phyloP scores from a whole-genome alignment of 2,329 filamentous ascomycete species.

The Tolypocladium pustulatum region DNA sequence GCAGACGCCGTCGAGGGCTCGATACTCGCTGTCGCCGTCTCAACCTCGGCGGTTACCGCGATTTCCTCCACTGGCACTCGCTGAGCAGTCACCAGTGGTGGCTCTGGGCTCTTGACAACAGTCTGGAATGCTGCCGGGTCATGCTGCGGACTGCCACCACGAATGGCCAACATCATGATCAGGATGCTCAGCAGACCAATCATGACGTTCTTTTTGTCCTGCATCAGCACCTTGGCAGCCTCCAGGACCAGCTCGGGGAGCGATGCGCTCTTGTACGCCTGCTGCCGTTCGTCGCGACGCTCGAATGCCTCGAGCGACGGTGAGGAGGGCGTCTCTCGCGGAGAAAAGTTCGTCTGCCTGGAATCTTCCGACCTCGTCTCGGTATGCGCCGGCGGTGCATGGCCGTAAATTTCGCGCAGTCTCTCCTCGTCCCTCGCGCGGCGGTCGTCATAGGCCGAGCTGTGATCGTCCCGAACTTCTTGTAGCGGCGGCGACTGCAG shows the following conservation, averaged over 20 bases:
- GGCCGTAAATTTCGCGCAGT: conserved; percentile 43
- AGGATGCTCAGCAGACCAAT: conserved; percentile 44
- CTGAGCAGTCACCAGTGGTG: neutral
- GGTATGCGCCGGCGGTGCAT: conserved; percentile 12
- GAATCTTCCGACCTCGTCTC: conserved; percentile 5
- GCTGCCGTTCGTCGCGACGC: conserved; percentile 17
- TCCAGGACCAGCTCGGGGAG: conserved; percentile 44
- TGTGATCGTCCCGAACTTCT: conserved; percentile 5
- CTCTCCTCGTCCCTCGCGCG: conserved; percentile 37
- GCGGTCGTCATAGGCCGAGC: conserved; percentile 18
- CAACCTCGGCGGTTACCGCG: neutral
- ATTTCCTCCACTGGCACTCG: neutral
- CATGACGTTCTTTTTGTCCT: conserved; percentile 49
- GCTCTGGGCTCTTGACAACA: conserved; percentile 1
- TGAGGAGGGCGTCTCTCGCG: conserved; percentile 8
- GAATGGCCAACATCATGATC: conserved; percentile 39
- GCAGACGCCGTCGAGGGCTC: neutral
- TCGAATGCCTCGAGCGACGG: conserved; percentile 15
- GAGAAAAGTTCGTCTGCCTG: conserved; percentile 4
- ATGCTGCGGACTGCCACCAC: conserved; percentile 13
- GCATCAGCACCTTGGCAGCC: conserved; percentile 41
- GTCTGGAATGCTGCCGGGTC: conserved; percentile 18
- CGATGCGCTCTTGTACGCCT: conserved; percentile 31
- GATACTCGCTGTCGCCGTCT: neutral
- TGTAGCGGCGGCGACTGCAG: conserved; percentile 6